A percentile compares a stretch with the other conserved stretches of the same genome.
Conservation (phyloP, 192 early-diverging fungal species). For the Backusella liffmaniae region DNA sequence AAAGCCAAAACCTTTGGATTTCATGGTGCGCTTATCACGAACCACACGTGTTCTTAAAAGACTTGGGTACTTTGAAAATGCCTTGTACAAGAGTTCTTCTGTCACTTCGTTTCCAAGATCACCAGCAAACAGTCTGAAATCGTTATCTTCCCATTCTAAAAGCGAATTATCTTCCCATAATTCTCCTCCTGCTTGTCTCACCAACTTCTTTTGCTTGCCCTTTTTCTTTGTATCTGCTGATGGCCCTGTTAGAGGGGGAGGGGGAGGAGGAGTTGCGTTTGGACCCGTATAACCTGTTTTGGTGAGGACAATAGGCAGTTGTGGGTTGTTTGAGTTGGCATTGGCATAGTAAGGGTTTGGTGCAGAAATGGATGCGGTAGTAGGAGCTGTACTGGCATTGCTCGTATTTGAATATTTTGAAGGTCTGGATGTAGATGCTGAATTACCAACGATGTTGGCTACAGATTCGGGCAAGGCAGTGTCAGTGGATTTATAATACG, state of each 20-base stretch:
- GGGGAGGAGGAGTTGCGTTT: background rate
- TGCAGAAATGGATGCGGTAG: background rate
- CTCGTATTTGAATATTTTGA: background rate
- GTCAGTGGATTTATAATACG: background rate
- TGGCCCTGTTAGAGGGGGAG: background rate
- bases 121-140: conserved; percentile 92
- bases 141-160: conserved; percentile 85
- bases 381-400: background rate
- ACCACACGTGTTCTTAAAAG: conserved; percentile 84
- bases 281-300: conserved; percentile 15
- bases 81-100: conserved; percentile 72
- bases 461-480: conserved; percentile 7
- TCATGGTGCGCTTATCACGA: conserved; percentile 78
- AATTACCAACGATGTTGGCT: background rate
- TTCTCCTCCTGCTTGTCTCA: conserved; percentile 87
- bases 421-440: background rate
- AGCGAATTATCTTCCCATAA: conserved; percentile 91
- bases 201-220: conserved; percentile 60
- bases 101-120: conserved; percentile 94
- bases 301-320: background rate
- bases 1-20: conserved; percentile 93
- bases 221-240: conserved; percentile 27
- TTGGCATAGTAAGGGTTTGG: background rate
- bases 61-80: conserved; percentile 85
- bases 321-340: conserved; percentile 8